Percentiles rank a stretch among this genome's conserved stretches.
phyloP scores from a whole-genome alignment of 1,284 basidiomycete species.

The Malassezia arunalokei region DNA sequence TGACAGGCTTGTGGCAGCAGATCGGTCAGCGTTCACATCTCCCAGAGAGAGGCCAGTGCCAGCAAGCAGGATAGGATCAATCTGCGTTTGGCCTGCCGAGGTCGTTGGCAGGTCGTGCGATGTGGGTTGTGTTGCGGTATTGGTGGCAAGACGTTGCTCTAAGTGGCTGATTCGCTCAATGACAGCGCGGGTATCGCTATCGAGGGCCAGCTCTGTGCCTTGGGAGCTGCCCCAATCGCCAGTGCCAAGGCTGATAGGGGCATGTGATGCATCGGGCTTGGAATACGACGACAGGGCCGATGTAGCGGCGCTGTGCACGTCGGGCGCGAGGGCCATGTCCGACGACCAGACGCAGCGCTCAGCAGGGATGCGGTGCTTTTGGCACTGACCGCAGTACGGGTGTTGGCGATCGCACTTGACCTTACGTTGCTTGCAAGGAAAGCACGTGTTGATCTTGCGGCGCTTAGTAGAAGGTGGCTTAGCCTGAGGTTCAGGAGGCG shows the following conservation, averaged over 20 bases:
- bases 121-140: slow-evolving; percentile 5
- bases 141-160: slow-evolving; percentile 20
- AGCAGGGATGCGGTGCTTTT: slow-evolving; percentile 30
- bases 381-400: slow-evolving; percentile 37
- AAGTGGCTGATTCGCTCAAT: slow-evolving; percentile 27
- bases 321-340: slow-evolving; percentile 7
- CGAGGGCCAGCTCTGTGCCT: slow-evolving; percentile 19
- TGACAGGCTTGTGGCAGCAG: background rate
- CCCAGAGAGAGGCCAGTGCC: slow-evolving; percentile 13
- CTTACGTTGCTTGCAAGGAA: slow-evolving; percentile 39
- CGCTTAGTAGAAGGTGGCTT: slow-evolving; percentile 23
- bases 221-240: slow-evolving; percentile 19
- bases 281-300: slow-evolving; percentile 1
- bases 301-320: slow-evolving; percentile 9
- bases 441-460: slow-evolving; percentile 40
- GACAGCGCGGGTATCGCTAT: slow-evolving; percentile 27
- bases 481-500: slow-evolving; percentile 8
- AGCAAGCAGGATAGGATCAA: slow-evolving; percentile 15
- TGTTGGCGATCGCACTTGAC: slow-evolving; percentile 39
- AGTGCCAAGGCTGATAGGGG: slow-evolving; percentile 18
- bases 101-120: slow-evolving; percentile 10
- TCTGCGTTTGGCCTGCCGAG: slow-evolving; percentile 5
- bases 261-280: slow-evolving; percentile 8
- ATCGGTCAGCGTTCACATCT: slow-evolving; percentile 15
- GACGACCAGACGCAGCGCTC: slow-evolving; percentile 30